phyloP scores from a whole-genome alignment of 2,329 filamentous ascomycete species.

The Monosporascus sp. region DNA sequence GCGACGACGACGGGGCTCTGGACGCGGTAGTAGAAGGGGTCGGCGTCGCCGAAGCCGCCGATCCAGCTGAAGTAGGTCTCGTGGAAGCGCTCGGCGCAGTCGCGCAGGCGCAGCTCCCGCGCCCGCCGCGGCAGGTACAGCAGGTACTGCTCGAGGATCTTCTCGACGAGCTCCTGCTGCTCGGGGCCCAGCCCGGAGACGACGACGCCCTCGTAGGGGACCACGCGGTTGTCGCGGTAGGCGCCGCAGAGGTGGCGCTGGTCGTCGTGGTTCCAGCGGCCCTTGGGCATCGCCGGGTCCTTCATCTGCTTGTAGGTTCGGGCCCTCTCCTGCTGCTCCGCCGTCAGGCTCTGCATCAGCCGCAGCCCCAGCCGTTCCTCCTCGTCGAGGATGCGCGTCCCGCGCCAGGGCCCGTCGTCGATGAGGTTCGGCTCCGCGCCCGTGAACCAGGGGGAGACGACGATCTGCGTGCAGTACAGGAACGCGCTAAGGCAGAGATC shows the following conservation, averaged over 20 bases:
- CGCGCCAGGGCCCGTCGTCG: conserved; percentile 56
- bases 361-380: conserved; percentile 61
- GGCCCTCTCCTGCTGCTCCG: conserved; percentile 41
- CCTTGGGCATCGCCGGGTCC: conserved; percentile 60
- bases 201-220: conserved; percentile 66
- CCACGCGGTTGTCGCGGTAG: conserved; percentile 70
- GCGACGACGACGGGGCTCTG: conserved; percentile 70
- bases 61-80: conserved; percentile 82
- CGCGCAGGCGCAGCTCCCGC: conserved; percentile 47
- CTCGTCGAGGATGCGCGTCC: conserved; percentile 59
- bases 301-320: conserved; percentile 55
- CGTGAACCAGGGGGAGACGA: conserved; percentile 71
- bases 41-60: conserved; percentile 58
- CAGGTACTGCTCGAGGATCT: conserved; percentile 59
- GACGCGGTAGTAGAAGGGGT: conserved; percentile 73
- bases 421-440: conserved; percentile 76
- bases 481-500: conserved; percentile 68
- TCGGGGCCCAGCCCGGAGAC: conserved; percentile 41
- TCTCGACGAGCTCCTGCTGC: conserved; percentile 51
- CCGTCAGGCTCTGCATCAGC: conserved; percentile 60
- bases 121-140: conserved; percentile 59
- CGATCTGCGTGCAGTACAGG: conserved; percentile 58
- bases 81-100: conserved; percentile 49
- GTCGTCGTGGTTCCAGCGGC: conserved; percentile 76
- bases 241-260: conserved; percentile 74